These are phyloP conservation scores for Magnolia officinalis DNA, from an alignment of 164 flowering plant genomes.

Conservation along the genomic window DNA sequence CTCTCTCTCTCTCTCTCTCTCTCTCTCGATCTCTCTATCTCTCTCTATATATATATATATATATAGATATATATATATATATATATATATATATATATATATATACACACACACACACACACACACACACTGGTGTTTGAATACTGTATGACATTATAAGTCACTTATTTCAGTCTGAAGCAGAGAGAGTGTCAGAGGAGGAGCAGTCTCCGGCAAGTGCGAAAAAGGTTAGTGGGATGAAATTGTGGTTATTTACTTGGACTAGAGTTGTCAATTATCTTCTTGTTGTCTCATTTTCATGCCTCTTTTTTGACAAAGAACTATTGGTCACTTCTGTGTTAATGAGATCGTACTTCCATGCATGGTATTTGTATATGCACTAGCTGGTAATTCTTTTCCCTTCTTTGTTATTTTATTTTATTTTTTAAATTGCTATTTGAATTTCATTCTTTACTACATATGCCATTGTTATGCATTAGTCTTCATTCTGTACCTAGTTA, in stretches of 20 bases:
- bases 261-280: not conserved
- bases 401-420: not conserved
- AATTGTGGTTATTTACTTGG: not conserved
- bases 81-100: too few species aligned
- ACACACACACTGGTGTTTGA: not conserved
- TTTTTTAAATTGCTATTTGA: not conserved
- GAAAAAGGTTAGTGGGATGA: constrained; percentile 35
- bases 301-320: not conserved
- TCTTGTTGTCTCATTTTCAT: not conserved
- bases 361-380: not conserved
- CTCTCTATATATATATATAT: not conserved
- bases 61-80: too few species aligned
- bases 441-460: not conserved
- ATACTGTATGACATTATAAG: constrained; percentile 2
- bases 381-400: not conserved
- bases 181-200: constrained; percentile 53
- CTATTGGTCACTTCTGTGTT: too few species aligned
- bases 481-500: not conserved
- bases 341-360: not conserved
- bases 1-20: not conserved
- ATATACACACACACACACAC: too few species aligned
- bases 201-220: constrained; percentile 21
- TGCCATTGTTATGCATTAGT: not conserved
- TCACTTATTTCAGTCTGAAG: constrained; percentile 55
- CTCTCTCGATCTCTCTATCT: not conserved